Evolutionary conservation across 345 rosid genomes (phyloP).

Genomic region (Lepidium didymum): DNA sequence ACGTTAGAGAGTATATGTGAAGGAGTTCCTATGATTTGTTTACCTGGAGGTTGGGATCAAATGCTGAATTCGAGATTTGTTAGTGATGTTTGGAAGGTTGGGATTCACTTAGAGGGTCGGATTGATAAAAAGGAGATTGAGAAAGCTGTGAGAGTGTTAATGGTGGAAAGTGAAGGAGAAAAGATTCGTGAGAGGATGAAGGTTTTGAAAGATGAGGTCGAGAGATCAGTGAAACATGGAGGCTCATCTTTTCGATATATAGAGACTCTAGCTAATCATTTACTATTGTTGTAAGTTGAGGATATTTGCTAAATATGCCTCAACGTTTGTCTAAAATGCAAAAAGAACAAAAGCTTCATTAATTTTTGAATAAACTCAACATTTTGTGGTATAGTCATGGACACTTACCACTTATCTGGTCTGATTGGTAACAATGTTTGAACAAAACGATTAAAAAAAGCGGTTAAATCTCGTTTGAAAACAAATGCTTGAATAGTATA

Average conservation of each 20-base stretch:
- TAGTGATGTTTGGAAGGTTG: constrained; percentile 19
- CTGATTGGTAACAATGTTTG: no score
- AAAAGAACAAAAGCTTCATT: not conserved
- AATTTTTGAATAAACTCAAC: no score
- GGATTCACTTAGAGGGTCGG: constrained; percentile 17
- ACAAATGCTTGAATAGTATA: no score
- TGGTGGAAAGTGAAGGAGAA: constrained; percentile 10
- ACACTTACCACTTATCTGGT: not conserved
- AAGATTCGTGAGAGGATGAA: constrained; percentile 22
- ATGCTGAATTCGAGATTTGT: constrained; percentile 26
- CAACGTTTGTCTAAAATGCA: not conserved
- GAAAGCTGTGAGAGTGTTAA: constrained; percentile 15
- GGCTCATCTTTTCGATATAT: constrained; percentile 20
- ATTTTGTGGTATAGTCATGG: not conserved
- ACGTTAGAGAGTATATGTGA: constrained; percentile 30
- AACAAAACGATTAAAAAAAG: no score
- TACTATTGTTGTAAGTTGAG: not conserved
- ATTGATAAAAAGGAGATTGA: constrained; percentile 20
- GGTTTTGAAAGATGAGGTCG: constrained; percentile 6
- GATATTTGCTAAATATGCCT: not conserved
- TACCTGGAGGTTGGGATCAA: constrained; percentile 27
- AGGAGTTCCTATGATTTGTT: constrained; percentile 30
- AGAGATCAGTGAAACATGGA: constrained; percentile 9
- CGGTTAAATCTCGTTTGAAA: no score
- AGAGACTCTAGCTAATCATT: constrained; percentile 10